Evolutionary conservation across 2,329 filamentous ascomycete genomes (phyloP), one percentile per base, ranked within the genome.

Genomic region (Calonectria leucothoes): DNA sequence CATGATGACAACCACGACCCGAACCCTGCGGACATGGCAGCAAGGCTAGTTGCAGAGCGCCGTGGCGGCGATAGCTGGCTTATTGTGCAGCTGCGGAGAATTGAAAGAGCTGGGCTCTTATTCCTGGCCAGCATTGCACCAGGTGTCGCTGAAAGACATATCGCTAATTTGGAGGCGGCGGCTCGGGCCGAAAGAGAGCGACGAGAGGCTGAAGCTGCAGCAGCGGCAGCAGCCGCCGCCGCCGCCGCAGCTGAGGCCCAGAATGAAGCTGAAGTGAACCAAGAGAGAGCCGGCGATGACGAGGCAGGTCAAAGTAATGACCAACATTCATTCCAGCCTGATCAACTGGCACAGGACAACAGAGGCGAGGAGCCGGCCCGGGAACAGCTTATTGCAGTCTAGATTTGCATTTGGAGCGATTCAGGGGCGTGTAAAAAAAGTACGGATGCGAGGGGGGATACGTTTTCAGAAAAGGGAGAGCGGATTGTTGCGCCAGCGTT

Each of bases 81-180:
- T 31, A 48, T 80, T 14, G 77, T 76, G 11, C 88, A 89, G 70
- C 82, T 89, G 6, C 86, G 91, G 70, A 85, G 90, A 14, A 78
- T 91, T 8, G 91, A 93, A 82, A 88, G 92, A 74, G 89, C 91
- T 23, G 86, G 89, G 0, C 86, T 93, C 20, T 84, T 93, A 29
- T 93, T 93, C 78, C 84, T 93, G 27, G 92, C 92, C 25, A 93
- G 92, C 80, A 88, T 93, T 73, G 90, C 91, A 2, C 92, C 92
- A 1, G 92, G 92, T 12, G 88, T 93, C 29, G 91, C 91, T 0
- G 92, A 93, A 82, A 85, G 91, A 63, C 92, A 93, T 74, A 93
- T 93, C 73, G 89, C 88, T 29, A 87, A 89, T 55, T 81, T 91
- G 3, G 89, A 91, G 77, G 89, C 87, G 5, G 87, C 89, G 69